phyloP scores from a whole-genome alignment of 2,329 filamentous ascomycete genomes.

The Sporothrix schenckii region DNA sequence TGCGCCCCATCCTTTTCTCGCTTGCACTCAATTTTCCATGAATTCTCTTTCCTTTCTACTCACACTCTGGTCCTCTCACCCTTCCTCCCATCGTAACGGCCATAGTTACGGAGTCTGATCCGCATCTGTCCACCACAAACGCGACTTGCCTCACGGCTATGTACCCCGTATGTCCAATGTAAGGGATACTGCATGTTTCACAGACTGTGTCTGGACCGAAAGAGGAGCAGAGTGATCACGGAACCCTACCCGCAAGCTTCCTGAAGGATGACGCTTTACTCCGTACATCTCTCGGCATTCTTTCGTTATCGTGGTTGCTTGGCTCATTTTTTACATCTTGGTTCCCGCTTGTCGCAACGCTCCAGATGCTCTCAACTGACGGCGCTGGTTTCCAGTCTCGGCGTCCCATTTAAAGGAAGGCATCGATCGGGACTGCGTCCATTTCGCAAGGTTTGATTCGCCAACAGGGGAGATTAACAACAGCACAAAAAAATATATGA shows the following conservation, averaged over 20 bases:
- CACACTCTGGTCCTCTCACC: no score
- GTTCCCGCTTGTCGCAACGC: background rate
- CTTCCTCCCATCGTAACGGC: background rate
- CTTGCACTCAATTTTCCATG: background rate
- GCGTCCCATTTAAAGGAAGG: background rate
- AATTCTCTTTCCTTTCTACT: background rate
- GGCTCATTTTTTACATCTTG: background rate
- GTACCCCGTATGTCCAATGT: no score
- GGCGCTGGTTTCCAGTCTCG: background rate
- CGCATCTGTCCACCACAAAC: slow-evolving; percentile 13
- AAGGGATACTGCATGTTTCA: slow-evolving; percentile 15
- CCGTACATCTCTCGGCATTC: slow-evolving; percentile 19
- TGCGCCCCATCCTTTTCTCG: background rate
- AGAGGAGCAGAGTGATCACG: slow-evolving; percentile 7
- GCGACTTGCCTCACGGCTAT: background rate
- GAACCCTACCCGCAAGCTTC: background rate
- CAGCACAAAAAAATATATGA: slow-evolving; percentile 3
- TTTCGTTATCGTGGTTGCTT: background rate
- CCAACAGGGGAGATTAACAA: slow-evolving; percentile 14
- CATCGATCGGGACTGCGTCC: background rate
- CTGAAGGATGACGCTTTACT: background rate
- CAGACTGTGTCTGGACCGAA: background rate
- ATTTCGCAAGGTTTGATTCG: background rate
- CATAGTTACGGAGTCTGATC: slow-evolving; percentile 8
- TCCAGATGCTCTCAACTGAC: background rate